A percentile compares a stretch with the other conserved stretches of the same genome.
Evolutionary conservation across 768 basidiomycete genomes (phyloP).

Genomic region (Amanita pseudoporphyria): DNA sequence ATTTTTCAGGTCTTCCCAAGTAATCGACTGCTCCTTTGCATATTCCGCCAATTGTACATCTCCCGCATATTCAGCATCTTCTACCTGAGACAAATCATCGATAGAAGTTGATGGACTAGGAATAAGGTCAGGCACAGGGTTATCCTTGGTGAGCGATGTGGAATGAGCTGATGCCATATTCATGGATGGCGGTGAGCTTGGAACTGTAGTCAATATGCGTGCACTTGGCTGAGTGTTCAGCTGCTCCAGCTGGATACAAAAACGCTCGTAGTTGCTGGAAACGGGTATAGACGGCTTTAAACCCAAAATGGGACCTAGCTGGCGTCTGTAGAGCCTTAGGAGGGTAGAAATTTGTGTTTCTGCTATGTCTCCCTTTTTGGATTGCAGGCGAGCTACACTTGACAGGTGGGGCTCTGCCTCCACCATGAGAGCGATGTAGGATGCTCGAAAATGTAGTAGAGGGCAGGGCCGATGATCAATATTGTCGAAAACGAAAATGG

Average conservation of each 20-base stretch:
- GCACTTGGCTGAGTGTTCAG: conserved; percentile 5
- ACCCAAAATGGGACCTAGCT: neutral
- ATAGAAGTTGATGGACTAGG: conserved; percentile 5
- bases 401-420: conserved; percentile 6
- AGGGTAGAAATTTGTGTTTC: conserved; percentile 4
- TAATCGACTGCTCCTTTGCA: conserved; percentile 7
- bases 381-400: conserved; percentile 4
- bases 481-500: conserved; percentile 6
- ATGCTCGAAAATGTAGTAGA: conserved; percentile 8
- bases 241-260: conserved; percentile 1
- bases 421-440: conserved; percentile 8
- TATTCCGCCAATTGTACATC: conserved; percentile 8
- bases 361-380: neutral
- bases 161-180: neutral
- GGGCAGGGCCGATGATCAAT: conserved; percentile 4
- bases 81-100: conserved; percentile 3
- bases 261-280: neutral
- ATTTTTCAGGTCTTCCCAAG: conserved; percentile 10
- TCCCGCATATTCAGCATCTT: conserved; percentile 7
- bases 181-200: neutral
- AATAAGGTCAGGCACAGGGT: neutral
- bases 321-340: conserved; percentile 5
- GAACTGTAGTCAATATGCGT: conserved; percentile 4
- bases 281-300: neutral
- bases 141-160: neutral